Conservation (phyloP, 2,329 filamentous ascomycete genomes). For the Cucurbitaria berberidis region DNA sequence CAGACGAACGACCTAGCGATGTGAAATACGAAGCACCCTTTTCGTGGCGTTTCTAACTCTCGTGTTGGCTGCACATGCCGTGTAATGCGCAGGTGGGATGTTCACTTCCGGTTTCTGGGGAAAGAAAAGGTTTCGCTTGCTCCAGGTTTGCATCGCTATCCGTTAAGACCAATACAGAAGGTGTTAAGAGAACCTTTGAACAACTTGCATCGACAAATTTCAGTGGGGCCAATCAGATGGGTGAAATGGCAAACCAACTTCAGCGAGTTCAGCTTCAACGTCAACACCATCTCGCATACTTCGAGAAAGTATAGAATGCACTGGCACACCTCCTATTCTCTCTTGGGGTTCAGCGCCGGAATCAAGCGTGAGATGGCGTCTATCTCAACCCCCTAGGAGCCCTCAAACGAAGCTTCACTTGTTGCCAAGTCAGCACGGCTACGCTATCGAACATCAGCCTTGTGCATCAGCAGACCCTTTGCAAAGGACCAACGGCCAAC, state of each 20-base stretch:
- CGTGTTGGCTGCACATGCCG: not conserved
- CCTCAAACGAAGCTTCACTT: not conserved
- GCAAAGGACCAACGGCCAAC: not conserved
- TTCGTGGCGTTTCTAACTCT: not conserved
- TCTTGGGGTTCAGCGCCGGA: conserved; percentile 8
- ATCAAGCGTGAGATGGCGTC: not conserved
- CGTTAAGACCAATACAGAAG: conserved; percentile 20
- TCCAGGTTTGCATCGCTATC: conserved; percentile 6
- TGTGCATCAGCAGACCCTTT: not conserved
- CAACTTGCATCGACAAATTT: conserved; percentile 10
- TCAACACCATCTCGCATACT: conserved; percentile 11
- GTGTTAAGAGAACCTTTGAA: conserved; percentile 12
- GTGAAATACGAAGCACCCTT: conserved; percentile 5
- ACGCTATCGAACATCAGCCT: not conserved
- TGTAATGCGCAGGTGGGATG: conserved; percentile 1
- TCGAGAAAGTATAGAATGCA: conserved; percentile 5
- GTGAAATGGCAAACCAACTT: conserved; percentile 5
- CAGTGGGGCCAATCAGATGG: conserved; percentile 14
- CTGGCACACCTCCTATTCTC: conserved; percentile 6
- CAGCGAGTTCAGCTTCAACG: conserved; percentile 10
- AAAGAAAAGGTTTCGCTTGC: conserved; percentile 1
- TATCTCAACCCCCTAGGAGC: not conserved
- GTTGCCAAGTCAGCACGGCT: not conserved
- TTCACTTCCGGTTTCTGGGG: conserved; percentile 6
- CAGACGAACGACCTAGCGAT: conserved; percentile 11